Base-by-base conservation (phyloP, 2,329 filamentous ascomycete species). In the Blumeria graminis region DNA sequence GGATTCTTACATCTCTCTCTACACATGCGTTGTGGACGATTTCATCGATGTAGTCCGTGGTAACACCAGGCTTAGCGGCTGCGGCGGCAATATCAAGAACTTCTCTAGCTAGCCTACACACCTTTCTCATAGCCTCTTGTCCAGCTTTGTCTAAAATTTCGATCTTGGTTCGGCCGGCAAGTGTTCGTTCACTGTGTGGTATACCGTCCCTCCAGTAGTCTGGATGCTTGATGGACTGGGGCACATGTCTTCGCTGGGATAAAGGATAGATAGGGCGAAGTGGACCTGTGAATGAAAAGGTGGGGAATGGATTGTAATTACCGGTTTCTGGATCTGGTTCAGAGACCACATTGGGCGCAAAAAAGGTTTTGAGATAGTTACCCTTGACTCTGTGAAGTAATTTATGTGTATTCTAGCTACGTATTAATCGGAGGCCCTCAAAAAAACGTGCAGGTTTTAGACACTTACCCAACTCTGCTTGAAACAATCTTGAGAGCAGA, bases 401-500 rank as follows among this genome's bases (percentile, higher is more conserved):
- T 72, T 95, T 96, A 73, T 96, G 90, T 59, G 82, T 79, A 68
- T 72, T 74, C 89, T 95, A 65, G 22, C 10, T 33, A 32, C 22
- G n/a, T 11, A 33, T 55, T 55, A 55, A 18, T 39, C 3, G 52
- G 11, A 6, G 35, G 11, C 8, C 22, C 22, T 55, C 8, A 41
- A 38, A 35, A 35, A 41, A 14, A 28, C 22, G 4, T 28, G 22
- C 22, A 28, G 22, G 22, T 4, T 28, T 28, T 28, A 28, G 22
- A 28, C 32, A 61, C 78, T 64, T 80, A 96, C 92, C 92, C 92
- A 98, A 74, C 88, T 98, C 70, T 81, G 83, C 76, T 95, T 96
- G 73, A 98, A 98, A 74, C 92, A 98, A 64, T 96, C 92, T 70
- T 98, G 92, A 33, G 88, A 88, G 74, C 92, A 98, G 72, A 96